phyloP scores from a whole-genome alignment of 1,284 basidiomycete genomes.

The Neolentinus lepideus region DNA sequence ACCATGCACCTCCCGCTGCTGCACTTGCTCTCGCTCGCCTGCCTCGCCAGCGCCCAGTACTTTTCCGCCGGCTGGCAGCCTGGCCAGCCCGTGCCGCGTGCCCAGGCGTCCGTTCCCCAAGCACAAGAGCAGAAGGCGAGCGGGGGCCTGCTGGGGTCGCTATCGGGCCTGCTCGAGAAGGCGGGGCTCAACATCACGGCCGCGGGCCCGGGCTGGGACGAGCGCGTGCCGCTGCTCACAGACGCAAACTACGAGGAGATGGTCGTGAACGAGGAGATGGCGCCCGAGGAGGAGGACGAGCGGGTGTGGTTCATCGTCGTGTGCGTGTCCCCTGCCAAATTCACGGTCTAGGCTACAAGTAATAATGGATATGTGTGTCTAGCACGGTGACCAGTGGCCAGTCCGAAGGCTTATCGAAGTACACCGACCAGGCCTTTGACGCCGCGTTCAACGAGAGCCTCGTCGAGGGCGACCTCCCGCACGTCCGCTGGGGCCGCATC shows the following conservation, averaged over 20 bases:
- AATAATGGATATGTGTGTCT: neutral
- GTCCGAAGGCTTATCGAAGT: slow-evolving; percentile 57
- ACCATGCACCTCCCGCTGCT: neutral
- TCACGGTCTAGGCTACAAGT: slow-evolving; percentile 1
- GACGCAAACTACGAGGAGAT: slow-evolving; percentile 67
- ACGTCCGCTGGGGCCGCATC: slow-evolving; percentile 72
- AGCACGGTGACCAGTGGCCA: slow-evolving; percentile 57
- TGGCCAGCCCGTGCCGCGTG: slow-evolving; percentile 43
- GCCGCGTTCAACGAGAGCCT: slow-evolving; percentile 56
- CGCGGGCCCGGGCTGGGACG: slow-evolving; percentile 50
- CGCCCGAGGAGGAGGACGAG: slow-evolving; percentile 50
- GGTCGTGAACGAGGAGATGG: slow-evolving; percentile 57
- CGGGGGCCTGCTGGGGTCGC: slow-evolving; percentile 27
- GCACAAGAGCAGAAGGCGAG: neutral
- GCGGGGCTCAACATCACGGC: slow-evolving; percentile 67
- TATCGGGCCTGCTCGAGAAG: slow-evolving; percentile 42
- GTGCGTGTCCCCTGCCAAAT: slow-evolving; percentile 25
- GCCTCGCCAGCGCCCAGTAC: slow-evolving; percentile 44
- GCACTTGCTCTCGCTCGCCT: neutral
- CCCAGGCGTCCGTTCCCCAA: no score
- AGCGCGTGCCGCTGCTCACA: slow-evolving; percentile 63
- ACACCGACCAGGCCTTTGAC: slow-evolving; percentile 65
- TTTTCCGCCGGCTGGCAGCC: slow-evolving; percentile 75
- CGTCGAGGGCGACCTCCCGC: slow-evolving; percentile 52
- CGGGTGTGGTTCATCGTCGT: slow-evolving; percentile 68